phyloP scores from a whole-genome alignment of 1,139 yeast species.

The Insectozyma bohioensis region DNA sequence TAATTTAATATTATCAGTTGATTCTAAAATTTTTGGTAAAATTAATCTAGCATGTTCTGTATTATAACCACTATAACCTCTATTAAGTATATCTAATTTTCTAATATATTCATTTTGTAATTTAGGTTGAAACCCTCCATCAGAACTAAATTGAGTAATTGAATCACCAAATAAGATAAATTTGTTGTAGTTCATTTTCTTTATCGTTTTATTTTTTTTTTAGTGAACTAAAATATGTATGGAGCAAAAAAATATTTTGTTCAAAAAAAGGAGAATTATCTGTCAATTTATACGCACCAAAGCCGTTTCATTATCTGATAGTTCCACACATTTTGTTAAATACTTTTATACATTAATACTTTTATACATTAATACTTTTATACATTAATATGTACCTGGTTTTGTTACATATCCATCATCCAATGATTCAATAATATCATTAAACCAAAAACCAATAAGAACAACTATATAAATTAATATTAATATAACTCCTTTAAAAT shows the following conservation, averaged over 20 bases:
- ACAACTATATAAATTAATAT: constrained; percentile 77
- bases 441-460: constrained; percentile 79
- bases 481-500: constrained; percentile 91
- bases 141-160: constrained; percentile 56
- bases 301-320: no score
- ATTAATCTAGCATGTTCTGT: constrained; percentile 49
- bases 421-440: constrained; percentile 37
- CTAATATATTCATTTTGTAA: constrained; percentile 48
- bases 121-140: constrained; percentile 54
- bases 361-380: no score
- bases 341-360: no score
- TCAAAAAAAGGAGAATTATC: no score
- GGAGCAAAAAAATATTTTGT: no score
- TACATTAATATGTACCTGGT: no score
- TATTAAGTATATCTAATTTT: constrained; percentile 52
- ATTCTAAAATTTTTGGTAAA: constrained; percentile 42
- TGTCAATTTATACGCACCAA: no score
- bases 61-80: constrained; percentile 68
- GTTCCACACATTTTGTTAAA: no score
- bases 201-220: no score
- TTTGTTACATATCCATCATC: constrained; percentile 29
- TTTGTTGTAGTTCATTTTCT: constrained; percentile 40
- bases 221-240: no score
- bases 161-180: constrained; percentile 70
- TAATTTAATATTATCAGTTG: constrained; percentile 30